These are phyloP conservation scores for Rhizopus stolonifer DNA, from an alignment of 371 early-diverging fungal genomes.

Conservation along the genomic window DNA sequence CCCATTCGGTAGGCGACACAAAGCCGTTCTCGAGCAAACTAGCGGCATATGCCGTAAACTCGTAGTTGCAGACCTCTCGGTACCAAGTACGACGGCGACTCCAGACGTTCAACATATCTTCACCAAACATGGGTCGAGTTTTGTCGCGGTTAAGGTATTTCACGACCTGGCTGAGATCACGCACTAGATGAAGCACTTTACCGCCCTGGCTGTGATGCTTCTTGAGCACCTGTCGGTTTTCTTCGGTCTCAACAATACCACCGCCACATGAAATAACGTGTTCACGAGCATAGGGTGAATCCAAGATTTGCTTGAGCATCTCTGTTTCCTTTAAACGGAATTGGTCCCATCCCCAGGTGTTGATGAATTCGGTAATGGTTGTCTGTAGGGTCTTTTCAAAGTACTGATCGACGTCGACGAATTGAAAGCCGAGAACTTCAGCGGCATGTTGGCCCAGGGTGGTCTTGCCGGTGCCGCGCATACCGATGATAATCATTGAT, in stretches of 20 bases:
- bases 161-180: slow-evolving; percentile 80
- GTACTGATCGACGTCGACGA: slow-evolving; percentile 89
- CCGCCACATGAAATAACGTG: slow-evolving; percentile 93
- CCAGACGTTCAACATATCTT: slow-evolving; percentile 81
- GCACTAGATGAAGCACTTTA: slow-evolving; percentile 77
- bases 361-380: slow-evolving; percentile 79
- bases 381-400: slow-evolving; percentile 68
- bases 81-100: slow-evolving; percentile 78
- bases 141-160: slow-evolving; percentile 77
- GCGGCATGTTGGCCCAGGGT: slow-evolving; percentile 82
- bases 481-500: slow-evolving; percentile 90
- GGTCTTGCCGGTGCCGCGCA: slow-evolving; percentile 97
- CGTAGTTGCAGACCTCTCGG: slow-evolving; percentile 75
- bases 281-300: slow-evolving; percentile 42
- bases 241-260: slow-evolving; percentile 87
- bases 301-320: slow-evolving; percentile 50
- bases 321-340: slow-evolving; percentile 83
- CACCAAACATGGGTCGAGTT: slow-evolving; percentile 85
- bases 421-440: slow-evolving; percentile 61
- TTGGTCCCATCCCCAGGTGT: slow-evolving; percentile 82
- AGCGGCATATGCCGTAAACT: slow-evolving; percentile 67
- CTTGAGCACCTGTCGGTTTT: slow-evolving; percentile 64
- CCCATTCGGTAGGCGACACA: slow-evolving; percentile 57
- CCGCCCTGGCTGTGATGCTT: slow-evolving; percentile 58
- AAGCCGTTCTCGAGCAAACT: slow-evolving; percentile 38